Evolutionary conservation across 257 asterid genomes (phyloP).

Genomic region (Ehretia macrophylla): DNA sequence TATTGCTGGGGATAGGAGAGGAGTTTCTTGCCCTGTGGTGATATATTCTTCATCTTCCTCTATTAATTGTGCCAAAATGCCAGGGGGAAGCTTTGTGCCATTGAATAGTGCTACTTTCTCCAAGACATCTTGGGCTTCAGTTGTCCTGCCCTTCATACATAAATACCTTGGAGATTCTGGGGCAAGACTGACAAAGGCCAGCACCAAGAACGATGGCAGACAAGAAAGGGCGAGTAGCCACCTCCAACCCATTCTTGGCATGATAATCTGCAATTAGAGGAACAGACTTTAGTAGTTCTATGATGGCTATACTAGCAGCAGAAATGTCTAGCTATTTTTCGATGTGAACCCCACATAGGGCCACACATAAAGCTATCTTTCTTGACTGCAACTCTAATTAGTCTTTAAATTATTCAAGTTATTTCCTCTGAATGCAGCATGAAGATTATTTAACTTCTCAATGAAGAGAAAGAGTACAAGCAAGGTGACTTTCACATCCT

Average conservation of each 20-base stretch:
- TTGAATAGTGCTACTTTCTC: slow-evolving; percentile 25
- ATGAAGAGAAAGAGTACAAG: no score
- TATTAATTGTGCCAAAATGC: slow-evolving; percentile 17
- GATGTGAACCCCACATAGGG: background rate
- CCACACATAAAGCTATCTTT: no score
- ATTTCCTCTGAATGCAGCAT: no score
- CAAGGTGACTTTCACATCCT: no score
- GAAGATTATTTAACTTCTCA: no score
- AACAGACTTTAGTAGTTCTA: background rate
- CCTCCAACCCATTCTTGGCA: slow-evolving; percentile 46
- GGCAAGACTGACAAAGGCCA: slow-evolving; percentile 15
- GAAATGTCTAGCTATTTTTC: background rate
- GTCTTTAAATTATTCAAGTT: no score
- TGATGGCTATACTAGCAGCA: background rate
- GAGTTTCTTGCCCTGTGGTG: background rate
- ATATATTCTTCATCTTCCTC: slow-evolving; percentile 15
- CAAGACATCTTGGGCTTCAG: slow-evolving; percentile 17
- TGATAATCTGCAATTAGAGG: slow-evolving; percentile 23
- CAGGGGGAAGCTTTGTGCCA: slow-evolving; percentile 18
- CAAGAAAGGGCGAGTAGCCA: slow-evolving; percentile 33
- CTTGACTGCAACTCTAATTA: no score
- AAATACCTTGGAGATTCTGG: slow-evolving; percentile 41
- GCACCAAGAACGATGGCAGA: slow-evolving; percentile 23
- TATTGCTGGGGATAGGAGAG: slow-evolving; percentile 13
- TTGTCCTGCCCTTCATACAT: slow-evolving; percentile 17